These are phyloP conservation scores for Chytridiales sp. DNA, from an alignment of 371 early-diverging fungal species.

Conservation along the genomic window DNA sequence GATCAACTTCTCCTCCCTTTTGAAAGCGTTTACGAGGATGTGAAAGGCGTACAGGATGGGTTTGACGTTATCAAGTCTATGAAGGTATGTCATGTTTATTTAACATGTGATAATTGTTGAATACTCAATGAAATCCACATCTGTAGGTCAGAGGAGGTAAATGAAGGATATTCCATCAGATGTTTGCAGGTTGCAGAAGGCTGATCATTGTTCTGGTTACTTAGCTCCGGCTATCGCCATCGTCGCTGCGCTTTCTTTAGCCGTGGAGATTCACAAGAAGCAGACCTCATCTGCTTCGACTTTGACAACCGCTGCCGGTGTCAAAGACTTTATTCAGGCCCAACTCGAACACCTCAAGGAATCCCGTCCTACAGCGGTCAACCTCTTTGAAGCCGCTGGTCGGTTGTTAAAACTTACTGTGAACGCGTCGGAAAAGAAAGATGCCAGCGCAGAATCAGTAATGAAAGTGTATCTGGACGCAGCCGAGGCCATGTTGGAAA, in stretches of 20 bases:
- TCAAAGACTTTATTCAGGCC: slow-evolving; percentile 53
- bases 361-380: slow-evolving; percentile 95
- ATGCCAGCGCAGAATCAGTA: slow-evolving; percentile 34
- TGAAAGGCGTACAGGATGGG: slow-evolving; percentile 68
- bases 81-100: slow-evolving; percentile 68
- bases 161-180: not conserved
- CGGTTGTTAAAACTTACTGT: slow-evolving; percentile 58
- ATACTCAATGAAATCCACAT: not conserved
- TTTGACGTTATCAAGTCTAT: slow-evolving; percentile 89
- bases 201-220: too few species aligned
- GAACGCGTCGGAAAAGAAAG: slow-evolving; percentile 25
- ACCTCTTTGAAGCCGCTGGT: slow-evolving; percentile 88
- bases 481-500: slow-evolving; percentile 80
- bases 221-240: slow-evolving; percentile 95
- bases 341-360: slow-evolving; percentile 69
- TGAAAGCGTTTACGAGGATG: slow-evolving; percentile 72
- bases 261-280: slow-evolving; percentile 62
- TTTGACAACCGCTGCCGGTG: slow-evolving; percentile 48
- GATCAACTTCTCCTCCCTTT: slow-evolving; percentile 93
- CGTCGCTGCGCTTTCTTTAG: slow-evolving; percentile 88
- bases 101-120: too few species aligned
- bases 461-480: slow-evolving; percentile 58
- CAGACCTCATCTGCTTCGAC: slow-evolving; percentile 22
- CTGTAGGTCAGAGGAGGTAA: slow-evolving; percentile 43
- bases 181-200: too few species aligned